Evolutionary conservation across 2,329 filamentous ascomycete genomes (phyloP), one percentile per base, ranked within the genome.

Genomic region (Talaromyces sp.): DNA sequence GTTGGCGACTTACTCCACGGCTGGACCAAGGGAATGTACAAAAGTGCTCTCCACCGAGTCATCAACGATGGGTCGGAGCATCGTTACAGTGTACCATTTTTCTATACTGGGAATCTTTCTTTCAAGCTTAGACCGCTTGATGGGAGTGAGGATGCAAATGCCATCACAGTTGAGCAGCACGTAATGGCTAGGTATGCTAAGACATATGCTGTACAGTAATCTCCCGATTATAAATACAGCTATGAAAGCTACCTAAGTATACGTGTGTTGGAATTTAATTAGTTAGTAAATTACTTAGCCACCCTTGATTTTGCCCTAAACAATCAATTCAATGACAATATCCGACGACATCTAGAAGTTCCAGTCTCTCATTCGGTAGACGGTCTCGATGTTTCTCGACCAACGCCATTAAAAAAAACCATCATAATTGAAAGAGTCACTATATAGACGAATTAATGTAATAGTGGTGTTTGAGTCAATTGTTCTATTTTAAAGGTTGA

Each of bases 11-110:
- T 77, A 24, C 76, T 78, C 66, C 74, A 75, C 74, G 69, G 72
- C 24, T 77, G 75, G 76, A 68, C 71, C 2, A 78, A 78, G 58
- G 74, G 77, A 59, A 69, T 66, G 54, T 79, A 77, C 61, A 74
- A 73, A n/a, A 75, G 71, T 0, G 77, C 76, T 54, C 65, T 72
- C 12, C 76, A 78, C 60, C 71, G 76, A 0, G 76, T 78, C 0
- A 78, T 79, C 56, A 78, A 78, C 64, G 69, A 70, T 54, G 73
- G 72, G 11, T 72, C 72, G 0, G 50, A 62, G 9, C 75, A 79
- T 61, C 65, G 76, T 8, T 78, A 79, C 61, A 74, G 70, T 0
- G 75, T 78, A 55, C 74, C 75, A 0, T 75, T 79, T 58, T 78
- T 78, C 63, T 78, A 75, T 60, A 72, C 68, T n/a, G 75, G 76